Percentiles rank a stretch among this genome's conserved stretches.
Evolutionary conservation across 106 monocot species (phyloP).

Genomic region (Acorus gramineus): DNA sequence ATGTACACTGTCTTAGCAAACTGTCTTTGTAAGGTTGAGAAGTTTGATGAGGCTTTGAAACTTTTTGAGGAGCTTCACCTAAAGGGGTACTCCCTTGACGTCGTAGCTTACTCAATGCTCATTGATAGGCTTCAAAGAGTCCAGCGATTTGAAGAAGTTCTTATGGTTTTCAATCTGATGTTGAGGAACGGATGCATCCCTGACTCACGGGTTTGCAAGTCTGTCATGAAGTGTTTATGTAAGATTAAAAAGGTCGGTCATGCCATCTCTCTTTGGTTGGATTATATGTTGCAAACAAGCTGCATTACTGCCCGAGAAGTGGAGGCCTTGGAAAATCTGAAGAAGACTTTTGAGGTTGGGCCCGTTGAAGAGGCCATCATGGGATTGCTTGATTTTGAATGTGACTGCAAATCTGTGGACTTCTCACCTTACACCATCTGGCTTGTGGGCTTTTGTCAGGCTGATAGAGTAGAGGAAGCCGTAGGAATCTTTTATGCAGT

Average conservation of each 20-base stretch:
- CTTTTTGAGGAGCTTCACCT: slow-evolving; percentile 52
- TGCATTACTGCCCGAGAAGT: slow-evolving; percentile 20
- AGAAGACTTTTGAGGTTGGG: slow-evolving; percentile 34
- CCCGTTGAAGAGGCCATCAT: slow-evolving; percentile 38
- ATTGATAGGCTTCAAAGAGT: slow-evolving; percentile 39
- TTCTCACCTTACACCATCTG: slow-evolving; percentile 67
- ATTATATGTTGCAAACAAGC: slow-evolving; percentile 24
- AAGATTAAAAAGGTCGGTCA: slow-evolving; percentile 30
- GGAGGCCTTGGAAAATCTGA: slow-evolving; percentile 18
- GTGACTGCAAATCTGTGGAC: slow-evolving; percentile 3
- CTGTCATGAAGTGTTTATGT: slow-evolving; percentile 48
- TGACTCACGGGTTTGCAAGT: slow-evolving; percentile 32
- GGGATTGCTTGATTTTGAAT: slow-evolving; percentile 44
- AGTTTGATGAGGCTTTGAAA: slow-evolving; percentile 40
- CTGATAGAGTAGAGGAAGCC: slow-evolving; percentile 35
- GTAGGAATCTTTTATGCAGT: slow-evolving; percentile 44
- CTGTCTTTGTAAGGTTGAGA: slow-evolving; percentile 54
- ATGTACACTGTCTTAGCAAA: slow-evolving; percentile 62
- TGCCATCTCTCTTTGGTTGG: slow-evolving; percentile 63
- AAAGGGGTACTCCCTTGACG: slow-evolving; percentile 49
- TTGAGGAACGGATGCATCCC: slow-evolving; percentile 36
- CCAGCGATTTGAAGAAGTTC: slow-evolving; percentile 29
- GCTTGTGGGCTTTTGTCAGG: slow-evolving; percentile 66
- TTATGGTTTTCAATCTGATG: slow-evolving; percentile 39
- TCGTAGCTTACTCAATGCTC: slow-evolving; percentile 48